Conservation (phyloP, 441 rosid genomes). For the Adansonia rubrostipa region DNA sequence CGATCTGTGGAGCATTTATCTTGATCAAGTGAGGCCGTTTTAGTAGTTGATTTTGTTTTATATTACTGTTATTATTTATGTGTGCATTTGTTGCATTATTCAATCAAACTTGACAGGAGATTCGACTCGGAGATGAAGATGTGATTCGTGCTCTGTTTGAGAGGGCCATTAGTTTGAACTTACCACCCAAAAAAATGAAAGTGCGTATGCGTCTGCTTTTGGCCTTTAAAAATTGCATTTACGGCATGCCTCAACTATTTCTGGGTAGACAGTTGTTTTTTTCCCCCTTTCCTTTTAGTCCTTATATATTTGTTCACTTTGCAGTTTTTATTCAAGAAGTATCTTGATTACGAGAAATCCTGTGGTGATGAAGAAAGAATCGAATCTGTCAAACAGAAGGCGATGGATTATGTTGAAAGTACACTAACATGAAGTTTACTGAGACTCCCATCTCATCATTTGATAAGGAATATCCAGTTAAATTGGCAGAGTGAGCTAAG, state of each 20-base stretch:
- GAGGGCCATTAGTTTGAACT: conserved; percentile 88
- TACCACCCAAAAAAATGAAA: conserved; percentile 86
- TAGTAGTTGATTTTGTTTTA: background rate
- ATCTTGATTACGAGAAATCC: conserved; percentile 73
- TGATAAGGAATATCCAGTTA: background rate
- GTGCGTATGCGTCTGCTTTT: conserved; percentile 37
- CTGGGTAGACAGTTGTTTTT: background rate
- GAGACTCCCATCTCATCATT: background rate
- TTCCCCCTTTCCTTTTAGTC: background rate
- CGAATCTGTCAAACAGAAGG: conserved; percentile 76
- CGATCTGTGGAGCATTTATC: conserved; percentile 94
- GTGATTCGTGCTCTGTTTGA: conserved; percentile 75
- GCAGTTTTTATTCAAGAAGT: conserved; percentile 95
- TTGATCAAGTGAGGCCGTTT: conserved; percentile 74
- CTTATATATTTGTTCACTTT: conserved; percentile 25
- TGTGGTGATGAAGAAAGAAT: conserved; percentile 63
- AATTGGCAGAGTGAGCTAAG: background rate
- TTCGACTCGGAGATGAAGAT: conserved; percentile 72
- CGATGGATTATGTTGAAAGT: conserved; percentile 80
- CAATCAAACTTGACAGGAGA: conserved; percentile 57
- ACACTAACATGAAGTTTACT: conserved; percentile 37
- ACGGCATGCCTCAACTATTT: background rate
- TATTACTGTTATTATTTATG: background rate
- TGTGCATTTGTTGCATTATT: conserved; percentile 18
- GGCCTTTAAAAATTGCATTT: background rate